These are phyloP conservation scores for Emergomyces orientalis DNA, from an alignment of 2,329 filamentous ascomycete genomes.

Conservation along the genomic window DNA sequence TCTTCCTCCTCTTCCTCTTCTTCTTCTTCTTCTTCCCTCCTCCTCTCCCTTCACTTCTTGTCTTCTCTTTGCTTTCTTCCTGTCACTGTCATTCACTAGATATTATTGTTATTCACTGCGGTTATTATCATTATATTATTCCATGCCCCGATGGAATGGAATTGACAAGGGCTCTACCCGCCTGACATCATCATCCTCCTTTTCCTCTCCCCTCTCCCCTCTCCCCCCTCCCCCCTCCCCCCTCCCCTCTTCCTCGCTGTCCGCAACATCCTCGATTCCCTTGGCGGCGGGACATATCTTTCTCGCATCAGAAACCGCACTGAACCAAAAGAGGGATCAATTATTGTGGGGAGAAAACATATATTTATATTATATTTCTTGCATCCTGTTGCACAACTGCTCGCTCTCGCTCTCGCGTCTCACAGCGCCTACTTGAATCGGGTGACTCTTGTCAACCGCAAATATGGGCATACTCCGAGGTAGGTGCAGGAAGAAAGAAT, in stretches of 20 bases:
- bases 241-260: background rate
- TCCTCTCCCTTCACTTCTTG: background rate
- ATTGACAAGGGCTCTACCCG: constrained; percentile 3
- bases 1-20: constrained; percentile 11
- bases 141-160: constrained; percentile 15
- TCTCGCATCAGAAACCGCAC: background rate
- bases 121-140: background rate
- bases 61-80: background rate
- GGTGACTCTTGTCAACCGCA: background rate
- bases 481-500: constrained; percentile 4
- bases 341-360: too few species aligned
- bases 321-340: background rate
- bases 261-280: background rate
- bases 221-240: too few species aligned
- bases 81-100: background rate
- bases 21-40: background rate
- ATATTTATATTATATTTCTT: background rate
- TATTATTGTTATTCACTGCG: constrained; percentile 9
- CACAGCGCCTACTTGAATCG: background rate
- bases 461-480: constrained; percentile 15
- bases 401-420: background rate
- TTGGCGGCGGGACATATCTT: background rate
- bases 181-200: constrained; percentile 12
- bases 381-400: background rate
- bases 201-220: background rate